phyloP scores from a whole-genome alignment of 768 basidiomycete species.

The Termitomyces sp. region DNA sequence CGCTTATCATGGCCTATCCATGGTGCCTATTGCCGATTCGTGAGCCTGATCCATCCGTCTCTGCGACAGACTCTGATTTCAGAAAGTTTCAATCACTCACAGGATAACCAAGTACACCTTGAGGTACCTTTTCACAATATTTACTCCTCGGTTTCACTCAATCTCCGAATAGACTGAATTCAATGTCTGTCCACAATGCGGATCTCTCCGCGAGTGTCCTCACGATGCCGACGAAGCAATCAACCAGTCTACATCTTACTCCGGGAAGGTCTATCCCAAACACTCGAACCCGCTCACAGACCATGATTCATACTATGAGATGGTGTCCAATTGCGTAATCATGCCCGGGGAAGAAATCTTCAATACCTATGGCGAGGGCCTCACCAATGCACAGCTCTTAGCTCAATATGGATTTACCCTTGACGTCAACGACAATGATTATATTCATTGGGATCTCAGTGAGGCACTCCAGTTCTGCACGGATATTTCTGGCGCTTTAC shows the following conservation, averaged over 20 bases:
- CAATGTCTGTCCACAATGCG: conserved; percentile 69
- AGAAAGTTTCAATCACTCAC: conserved; percentile 66
- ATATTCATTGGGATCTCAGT: conserved; percentile 36
- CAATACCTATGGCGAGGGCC: conserved; percentile 71
- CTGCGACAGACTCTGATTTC: conserved; percentile 4
- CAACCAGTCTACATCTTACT: background rate
- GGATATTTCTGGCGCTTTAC: conserved; percentile 1
- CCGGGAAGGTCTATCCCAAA: background rate
- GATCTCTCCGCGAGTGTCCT: conserved; percentile 59
- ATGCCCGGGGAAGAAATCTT: conserved; percentile 53
- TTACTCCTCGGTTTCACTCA: background rate
- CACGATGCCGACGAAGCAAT: conserved; percentile 46
- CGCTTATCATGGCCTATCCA: conserved; percentile 70
- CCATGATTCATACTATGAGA: conserved; percentile 49
- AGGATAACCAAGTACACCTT: conserved; percentile 67
- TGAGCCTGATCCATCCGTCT: conserved; percentile 31
- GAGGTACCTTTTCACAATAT: conserved; percentile 39
- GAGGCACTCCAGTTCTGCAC: conserved; percentile 22
- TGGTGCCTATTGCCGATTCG: conserved; percentile 86
- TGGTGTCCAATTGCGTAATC: conserved; percentile 58
- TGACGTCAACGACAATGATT: conserved; percentile 68
- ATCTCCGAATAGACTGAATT: conserved; percentile 47
- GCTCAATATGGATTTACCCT: conserved; percentile 69
- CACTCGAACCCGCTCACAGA: conserved; percentile 4
- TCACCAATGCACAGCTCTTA: conserved; percentile 64